A percentile compares a stretch with the other conserved stretches of the same genome.
Evolutionary conservation across 169 alveolate species (phyloP).

Genomic region (Plasmodium gaboni): DNA sequence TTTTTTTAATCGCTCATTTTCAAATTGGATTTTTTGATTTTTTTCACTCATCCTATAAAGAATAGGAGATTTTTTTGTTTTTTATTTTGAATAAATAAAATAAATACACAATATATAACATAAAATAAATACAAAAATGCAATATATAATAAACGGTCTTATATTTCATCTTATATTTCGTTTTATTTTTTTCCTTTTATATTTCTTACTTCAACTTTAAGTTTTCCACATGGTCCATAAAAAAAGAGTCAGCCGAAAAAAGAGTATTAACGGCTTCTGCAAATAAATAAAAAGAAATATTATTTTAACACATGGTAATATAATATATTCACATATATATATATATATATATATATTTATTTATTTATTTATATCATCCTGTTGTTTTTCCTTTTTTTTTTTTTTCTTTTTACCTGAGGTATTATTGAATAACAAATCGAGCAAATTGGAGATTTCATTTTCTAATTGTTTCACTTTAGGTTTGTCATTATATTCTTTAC

Average conservation of each 20-base stretch:
- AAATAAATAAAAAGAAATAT: not conserved
- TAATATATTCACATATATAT: not conserved
- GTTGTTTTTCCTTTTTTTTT: conserved; percentile 7
- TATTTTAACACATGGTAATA: not conserved
- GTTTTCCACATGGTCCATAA: conserved; percentile 59
- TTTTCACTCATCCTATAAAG: conserved; percentile 42
- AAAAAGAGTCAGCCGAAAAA: conserved; percentile 67
- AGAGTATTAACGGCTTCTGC: conserved; percentile 61
- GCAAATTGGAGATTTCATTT: conserved; percentile 66
- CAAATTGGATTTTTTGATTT: conserved; percentile 68
- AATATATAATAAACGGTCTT: too few relatives aligned
- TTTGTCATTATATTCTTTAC: conserved; percentile 63
- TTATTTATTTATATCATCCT: not conserved
- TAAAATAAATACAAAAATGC: not conserved
- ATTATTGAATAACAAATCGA: conserved; percentile 58
- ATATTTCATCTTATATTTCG: too few relatives aligned
- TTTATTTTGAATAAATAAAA: not conserved
- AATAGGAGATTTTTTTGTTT: not conserved
- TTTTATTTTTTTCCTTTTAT: too few relatives aligned
- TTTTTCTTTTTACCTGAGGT: conserved; percentile 40
- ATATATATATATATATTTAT: not conserved
- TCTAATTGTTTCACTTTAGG: conserved; percentile 64
- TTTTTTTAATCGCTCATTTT: conserved; percentile 51
- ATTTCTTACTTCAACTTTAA: conserved; percentile 57
- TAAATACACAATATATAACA: not conserved